Evolutionary conservation across 345 rosid species (phyloP).

Genomic region (Aquilaria yunnanensis): DNA sequence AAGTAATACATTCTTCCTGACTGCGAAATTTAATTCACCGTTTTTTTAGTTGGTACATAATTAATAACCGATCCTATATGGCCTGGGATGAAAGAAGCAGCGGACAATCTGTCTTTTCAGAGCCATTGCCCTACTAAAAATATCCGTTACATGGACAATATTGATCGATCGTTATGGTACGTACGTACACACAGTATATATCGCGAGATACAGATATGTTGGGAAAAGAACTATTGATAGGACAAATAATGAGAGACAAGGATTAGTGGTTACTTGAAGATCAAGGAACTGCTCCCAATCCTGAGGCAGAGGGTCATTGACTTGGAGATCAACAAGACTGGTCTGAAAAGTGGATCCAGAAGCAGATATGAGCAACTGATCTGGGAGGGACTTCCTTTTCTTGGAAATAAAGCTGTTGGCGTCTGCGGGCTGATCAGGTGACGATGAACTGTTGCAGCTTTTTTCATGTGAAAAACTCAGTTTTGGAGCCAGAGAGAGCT

Average conservation of each 20-base stretch:
- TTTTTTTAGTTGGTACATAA: no score
- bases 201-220: no score
- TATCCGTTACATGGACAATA: no score
- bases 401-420: conserved; percentile 15
- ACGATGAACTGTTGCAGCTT: conserved; percentile 18
- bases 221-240: not conserved
- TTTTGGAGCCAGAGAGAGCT: conserved; percentile 35
- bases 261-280: conserved; percentile 25
- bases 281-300: conserved; percentile 57
- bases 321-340: conserved; percentile 34
- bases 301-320: conserved; percentile 31
- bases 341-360: conserved; percentile 14
- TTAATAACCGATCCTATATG: no score
- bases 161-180: no score
- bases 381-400: conserved; percentile 32
- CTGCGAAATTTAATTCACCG: conserved; percentile 18
- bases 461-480: conserved; percentile 6
- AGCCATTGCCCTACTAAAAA: no score
- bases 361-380: conserved; percentile 5
- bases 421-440: conserved; percentile 17
- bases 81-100: no score
- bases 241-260: conserved; percentile 4
- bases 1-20: conserved; percentile 45
- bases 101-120: no score
- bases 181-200: no score